phyloP scores from a whole-genome alignment of 164 flowering plant genomes.

The Macadamia integrifolia region DNA sequence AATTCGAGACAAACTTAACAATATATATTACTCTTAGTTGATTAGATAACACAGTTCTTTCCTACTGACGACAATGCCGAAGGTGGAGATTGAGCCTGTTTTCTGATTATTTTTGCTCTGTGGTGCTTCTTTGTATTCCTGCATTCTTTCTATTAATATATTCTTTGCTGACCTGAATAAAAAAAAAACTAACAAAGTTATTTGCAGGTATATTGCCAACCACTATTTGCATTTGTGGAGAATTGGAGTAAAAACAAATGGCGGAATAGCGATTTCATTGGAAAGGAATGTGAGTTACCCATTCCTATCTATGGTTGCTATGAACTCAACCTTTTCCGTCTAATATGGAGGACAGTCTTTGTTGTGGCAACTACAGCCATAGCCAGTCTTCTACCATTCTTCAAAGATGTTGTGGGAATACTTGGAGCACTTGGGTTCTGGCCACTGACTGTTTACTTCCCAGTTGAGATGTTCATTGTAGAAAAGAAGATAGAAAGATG shows the following conservation, averaged over 20 bases:
- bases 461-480: constrained; percentile 51
- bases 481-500: constrained; percentile 38
- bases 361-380: constrained; percentile 43
- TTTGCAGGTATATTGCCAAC: constrained; percentile 54
- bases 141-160: too few species aligned
- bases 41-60: too few species aligned
- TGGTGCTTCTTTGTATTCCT: too few species aligned
- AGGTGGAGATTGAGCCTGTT: too few species aligned
- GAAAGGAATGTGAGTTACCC: constrained; percentile 32
- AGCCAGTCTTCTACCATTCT: constrained; percentile 70
- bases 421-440: constrained; percentile 72
- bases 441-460: constrained; percentile 56
- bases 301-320: constrained; percentile 33
- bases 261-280: constrained; percentile 40
- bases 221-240: constrained; percentile 57
- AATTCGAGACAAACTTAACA: too few species aligned
- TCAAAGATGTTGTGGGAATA: constrained; percentile 63
- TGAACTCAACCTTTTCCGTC: constrained; percentile 45
- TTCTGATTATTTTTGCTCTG: too few species aligned
- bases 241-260: constrained; percentile 42
- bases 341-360: constrained; percentile 53
- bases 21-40: too few species aligned
- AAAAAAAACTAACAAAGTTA: too few species aligned
- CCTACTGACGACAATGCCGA: too few species aligned
- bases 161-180: too few species aligned